Base-by-base conservation (phyloP, 2,329 filamentous ascomycete genomes). In the Penicillium crustosum region DNA sequence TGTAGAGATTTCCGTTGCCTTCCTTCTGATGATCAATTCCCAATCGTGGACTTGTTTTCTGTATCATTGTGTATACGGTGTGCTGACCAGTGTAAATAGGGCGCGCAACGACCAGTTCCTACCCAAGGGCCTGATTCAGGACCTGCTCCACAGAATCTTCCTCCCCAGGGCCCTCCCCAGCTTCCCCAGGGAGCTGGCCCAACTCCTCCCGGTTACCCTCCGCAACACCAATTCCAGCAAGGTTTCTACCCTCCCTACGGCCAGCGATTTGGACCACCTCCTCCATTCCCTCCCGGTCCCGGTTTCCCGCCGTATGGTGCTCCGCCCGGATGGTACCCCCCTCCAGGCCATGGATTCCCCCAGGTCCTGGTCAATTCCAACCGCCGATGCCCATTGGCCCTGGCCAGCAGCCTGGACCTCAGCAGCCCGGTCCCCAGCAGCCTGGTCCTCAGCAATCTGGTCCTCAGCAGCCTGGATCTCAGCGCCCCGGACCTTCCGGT, bases 1-100 rank as follows among this genome's bases (percentile, higher is more conserved):
- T 96, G 93, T 96, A 88, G 93, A 96, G 79, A 86, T 88, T 89
- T 96, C 93, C 92, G 93, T 96, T 97, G 93, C 92, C 93, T 97
- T 97, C 93, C 93, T 97, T 96, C 92, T 97, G 92, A 96, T 87
- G 67, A 74, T 67, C 68, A 66, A 62, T 59, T 52, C 29, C 33
- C 54, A 53, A 54, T 47, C 47, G 54, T 42, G 53, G 45, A 35
- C 35, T 57, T 51, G 35, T 41, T 45, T 19, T 43, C 13, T 49
- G 36, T 49, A 15, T 41, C 42, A 21, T 49, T 41, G 19, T 49
- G 42, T 42, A 2, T 36, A 49, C 41, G 33, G 54, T 53, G 64
- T 53, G 59, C 67, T 71, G 50, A 70, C 62, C 60, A 42, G 23
- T n/a, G 42, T 35, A 58, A 64, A 66, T 61, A 81, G 78, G 78